Percentiles rank a stretch among this genome's conserved stretches.
phyloP scores from a whole-genome alignment of 305 asterid genomes.

The Salvia sclarea region DNA sequence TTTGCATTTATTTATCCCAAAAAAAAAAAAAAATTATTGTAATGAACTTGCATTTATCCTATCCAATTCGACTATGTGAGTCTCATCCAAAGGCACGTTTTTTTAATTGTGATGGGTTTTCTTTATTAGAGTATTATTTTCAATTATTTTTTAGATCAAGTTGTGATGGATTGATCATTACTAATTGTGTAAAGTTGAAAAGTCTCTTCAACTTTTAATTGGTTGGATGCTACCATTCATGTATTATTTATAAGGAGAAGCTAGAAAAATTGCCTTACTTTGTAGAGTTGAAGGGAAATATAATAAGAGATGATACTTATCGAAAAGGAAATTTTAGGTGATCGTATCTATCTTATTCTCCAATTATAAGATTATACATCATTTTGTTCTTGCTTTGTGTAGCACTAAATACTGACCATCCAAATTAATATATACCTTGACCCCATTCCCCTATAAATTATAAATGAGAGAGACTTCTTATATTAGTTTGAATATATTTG shows the following conservation, averaged over 20 bases:
- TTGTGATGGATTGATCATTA: conserved; percentile 12
- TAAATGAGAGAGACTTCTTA: background rate
- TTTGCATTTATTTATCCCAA: too few relatives aligned
- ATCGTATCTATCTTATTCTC: conserved; percentile 22
- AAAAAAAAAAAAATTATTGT: background rate
- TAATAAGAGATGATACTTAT: conserved; percentile 24
- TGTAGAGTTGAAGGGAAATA: background rate
- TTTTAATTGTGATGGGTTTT: too few relatives aligned
- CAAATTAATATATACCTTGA: conserved; percentile 5
- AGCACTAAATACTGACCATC: conserved; percentile 26
- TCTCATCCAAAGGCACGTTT: background rate
- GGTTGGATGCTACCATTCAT: background rate
- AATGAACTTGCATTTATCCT: background rate
- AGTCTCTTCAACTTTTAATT: background rate
- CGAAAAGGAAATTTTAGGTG: conserved; percentile 13
- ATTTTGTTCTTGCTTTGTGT: conserved; percentile 17
- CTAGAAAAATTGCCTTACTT: background rate
- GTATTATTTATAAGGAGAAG: background rate
- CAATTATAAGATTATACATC: conserved; percentile 19
- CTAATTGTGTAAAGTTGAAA: conserved; percentile 22
- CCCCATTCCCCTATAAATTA: conserved; percentile 6
- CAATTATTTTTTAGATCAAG: background rate
- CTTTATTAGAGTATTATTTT: too few relatives aligned
- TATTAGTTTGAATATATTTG: too few relatives aligned
- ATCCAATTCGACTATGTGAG: background rate